Base-by-base conservation (phyloP, 2,329 filamentous ascomycete species). In the Arthrinium puccinioides region DNA sequence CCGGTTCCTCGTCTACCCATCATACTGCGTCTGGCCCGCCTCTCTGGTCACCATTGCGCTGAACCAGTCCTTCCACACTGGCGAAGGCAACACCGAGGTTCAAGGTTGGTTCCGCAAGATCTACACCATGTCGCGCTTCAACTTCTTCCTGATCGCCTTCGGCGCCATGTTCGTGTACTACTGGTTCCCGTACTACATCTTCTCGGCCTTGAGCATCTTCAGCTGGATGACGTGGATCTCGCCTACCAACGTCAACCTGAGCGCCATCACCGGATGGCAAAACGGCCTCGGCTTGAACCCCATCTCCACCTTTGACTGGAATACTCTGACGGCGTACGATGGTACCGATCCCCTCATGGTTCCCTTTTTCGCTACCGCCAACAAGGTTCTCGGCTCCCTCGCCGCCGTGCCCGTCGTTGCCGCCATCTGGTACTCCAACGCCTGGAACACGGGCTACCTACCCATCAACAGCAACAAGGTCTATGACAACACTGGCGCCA, bases 321-420 rank as follows among this genome's bases (percentile, higher is more conserved):
- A 59, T 38, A 50, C 44, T 18, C 32, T 50, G 35, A 41, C 46
- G 33, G 33, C 33, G 5, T 53, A 46, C 34, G 46, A 52, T 30
- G 24, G 19, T 9, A 45, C 44, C 11, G 50, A 54, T 19, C 44
- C 42, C 9, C 37, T 51, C 13, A 44, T 46, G 42, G 40, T 46
- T 7, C 70, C 71, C 4, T 72, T 70, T 50, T 72, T 77, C 57
- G 74, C 72, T 20, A 80, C 79, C 29, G 63, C 76, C 38, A 84
- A 84, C 54, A 74, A 72, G 16, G 63, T 80, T 43, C 57, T 79
- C 30, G 78, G 78, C 21, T 66, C 73, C 34, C 63, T 78, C 10
- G 44, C 74, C 23, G 72, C 68, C 29, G 68, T 70, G 47, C 70
- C 74, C 59, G 60, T 82, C 11, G 62, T 76, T 11, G 54, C 73